Percentiles rank a stretch among this genome's conserved stretches.
Evolutionary conservation across 176 grass and related monocot genomes (phyloP).

Genomic region (Phyllostachys edulis): DNA sequence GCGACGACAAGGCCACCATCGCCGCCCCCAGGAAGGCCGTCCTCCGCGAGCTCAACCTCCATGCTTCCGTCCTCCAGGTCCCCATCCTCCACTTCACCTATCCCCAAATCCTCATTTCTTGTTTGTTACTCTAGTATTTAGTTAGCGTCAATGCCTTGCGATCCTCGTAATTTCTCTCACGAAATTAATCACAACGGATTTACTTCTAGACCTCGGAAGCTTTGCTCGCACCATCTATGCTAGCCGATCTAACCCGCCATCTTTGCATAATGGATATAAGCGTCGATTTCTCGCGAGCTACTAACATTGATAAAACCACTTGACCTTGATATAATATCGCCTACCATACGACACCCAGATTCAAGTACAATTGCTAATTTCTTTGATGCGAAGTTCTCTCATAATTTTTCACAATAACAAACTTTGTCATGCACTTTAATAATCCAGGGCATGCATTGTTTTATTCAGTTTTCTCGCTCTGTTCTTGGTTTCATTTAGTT

Average conservation of each 20-base stretch:
- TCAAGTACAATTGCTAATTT: background rate
- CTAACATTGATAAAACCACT: background rate
- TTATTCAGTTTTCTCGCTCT: background rate
- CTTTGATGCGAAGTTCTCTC: background rate
- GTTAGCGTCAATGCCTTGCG: background rate
- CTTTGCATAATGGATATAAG: constrained; percentile 20
- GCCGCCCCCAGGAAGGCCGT: constrained; percentile 53
- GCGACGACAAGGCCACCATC: constrained; percentile 78
- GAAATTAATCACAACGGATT: background rate
- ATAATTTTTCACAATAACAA: background rate
- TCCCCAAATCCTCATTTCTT: background rate
- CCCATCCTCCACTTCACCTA: constrained; percentile 1
- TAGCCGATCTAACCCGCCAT: background rate
- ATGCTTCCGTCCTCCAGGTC: constrained; percentile 64
- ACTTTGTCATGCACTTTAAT: background rate
- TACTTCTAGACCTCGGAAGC: background rate
- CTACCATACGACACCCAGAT: background rate
- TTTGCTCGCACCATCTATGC: background rate
- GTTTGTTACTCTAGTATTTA: too few relatives aligned
- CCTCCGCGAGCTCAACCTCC: constrained; percentile 64
- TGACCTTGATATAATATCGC: background rate
- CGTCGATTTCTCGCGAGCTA: constrained; percentile 12
- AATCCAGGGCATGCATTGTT: background rate
- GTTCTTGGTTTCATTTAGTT: constrained; percentile 5
- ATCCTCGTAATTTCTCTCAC: background rate